Evolutionary conservation across 305 asterid genomes (phyloP), one percentile per base, ranked within the genome.

Genomic region (Ilex paraguariensis): DNA sequence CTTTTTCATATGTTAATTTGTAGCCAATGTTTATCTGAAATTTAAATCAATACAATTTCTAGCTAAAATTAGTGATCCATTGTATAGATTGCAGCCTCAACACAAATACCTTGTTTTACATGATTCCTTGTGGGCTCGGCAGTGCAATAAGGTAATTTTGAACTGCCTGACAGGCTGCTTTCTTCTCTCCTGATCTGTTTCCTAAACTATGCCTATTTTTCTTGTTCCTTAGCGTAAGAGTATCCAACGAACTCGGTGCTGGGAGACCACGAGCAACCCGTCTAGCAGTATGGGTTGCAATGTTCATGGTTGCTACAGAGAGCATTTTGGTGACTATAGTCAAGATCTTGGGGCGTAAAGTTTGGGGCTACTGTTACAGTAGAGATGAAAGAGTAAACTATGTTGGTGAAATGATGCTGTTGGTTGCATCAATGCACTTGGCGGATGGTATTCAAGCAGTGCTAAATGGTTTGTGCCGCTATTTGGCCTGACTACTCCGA

Each of bases 281-380:
- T 21, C 28, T 21, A 21, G 28, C 28, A 21, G 28, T 21, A 21
- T 21, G 28, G 28, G 28, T 21, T 21, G 28, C 28, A 21, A 21
- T 21, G 28, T 21, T 21, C 28, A 65, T 80, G 79, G 88, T 75
- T 67, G 82, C 80, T 13, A 12, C 67, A 7, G 89, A 83, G 64
- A 81, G 86, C 66, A 11, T 60, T 2, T 56, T 80, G 11, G 84
- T 78, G 10, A 84, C 75, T 51, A 69, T 36, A 28, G 67, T 66
- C 15, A 62, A 78, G 63, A 13, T 80, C 5, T 57, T 75, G 59
- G 78, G 85, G 10, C 76, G 80, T 13, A 78, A 58, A 30, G n/a
- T 83, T 0, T 83, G 86, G 87, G 86, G 83, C 2, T 75, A 78
- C 66, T 74, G 81, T 59, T 84, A 72, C 56, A 75, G 82, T 59